Base-by-base conservation (phyloP, 2,329 filamentous ascomycete species). In the Alternaria novae-zelandiae region DNA sequence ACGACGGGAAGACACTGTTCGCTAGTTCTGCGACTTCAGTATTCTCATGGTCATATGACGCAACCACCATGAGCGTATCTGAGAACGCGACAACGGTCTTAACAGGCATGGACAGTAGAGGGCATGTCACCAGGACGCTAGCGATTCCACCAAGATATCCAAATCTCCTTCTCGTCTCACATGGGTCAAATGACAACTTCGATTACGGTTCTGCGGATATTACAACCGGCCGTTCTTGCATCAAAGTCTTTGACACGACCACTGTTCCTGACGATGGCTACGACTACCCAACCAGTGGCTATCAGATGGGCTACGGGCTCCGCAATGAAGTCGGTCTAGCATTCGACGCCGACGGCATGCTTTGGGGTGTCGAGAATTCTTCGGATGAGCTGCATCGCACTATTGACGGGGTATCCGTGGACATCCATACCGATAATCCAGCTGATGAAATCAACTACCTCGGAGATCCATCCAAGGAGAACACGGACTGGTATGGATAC, bases 381-480 rank as follows among this genome's bases (percentile, higher is more conserved):
- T 87, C 87, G 6, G 90, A 92, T 74, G 79, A 90, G 41, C 82
- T 92, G 10, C 79, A 78, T 10, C 85, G 90, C 23, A 79, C 84
- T 54, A 84, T 85, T 11, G 71, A 82, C 36, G 65, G 61, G 43
- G 74, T 83, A 54, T 84, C 84, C 7, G 71, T 82, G 10, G 88
- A 91, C 64, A 84, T 91, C 45, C 88, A 90, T 70, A 75, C 84
- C 49, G 83, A 90, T 67, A 92, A 92, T 72, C 90, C 90, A 0
- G 90, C 84, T n/a, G 90, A 93, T 72, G 89, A 92, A 78, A 81
- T 93, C 73, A 92, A 92, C 78, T 91, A 86, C 75, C 86, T 90
- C 57, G 90, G 90, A 3, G 82, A 84, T 30, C 83, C 83, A 0
- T 50, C 68, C 0, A 67, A 60, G 43, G 68, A 78, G 26, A 79